A percentile compares a stretch with the other conserved stretches of the same genome.
Evolutionary conservation across 2,329 filamentous ascomycete genomes (phyloP).

Genomic region (Fusarium duplospermum): DNA sequence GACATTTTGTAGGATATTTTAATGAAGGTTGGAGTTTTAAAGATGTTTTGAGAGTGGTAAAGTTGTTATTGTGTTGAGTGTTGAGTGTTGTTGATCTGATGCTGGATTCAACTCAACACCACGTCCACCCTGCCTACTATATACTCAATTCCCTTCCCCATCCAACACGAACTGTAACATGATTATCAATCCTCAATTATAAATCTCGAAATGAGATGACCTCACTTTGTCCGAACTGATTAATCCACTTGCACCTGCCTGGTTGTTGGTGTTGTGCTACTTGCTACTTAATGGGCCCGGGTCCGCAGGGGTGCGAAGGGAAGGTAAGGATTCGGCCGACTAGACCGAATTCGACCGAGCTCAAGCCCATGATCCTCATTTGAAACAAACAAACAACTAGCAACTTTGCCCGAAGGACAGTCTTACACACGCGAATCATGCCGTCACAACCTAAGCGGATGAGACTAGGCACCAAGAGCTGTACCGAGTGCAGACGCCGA

Average conservation of each 20-base stretch:
- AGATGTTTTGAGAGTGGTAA: not conserved
- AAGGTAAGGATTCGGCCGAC: not conserved
- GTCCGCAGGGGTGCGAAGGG: not conserved
- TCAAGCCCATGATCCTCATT: not conserved
- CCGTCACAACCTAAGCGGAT: slow-evolving; percentile 38
- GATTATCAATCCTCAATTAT: not conserved
- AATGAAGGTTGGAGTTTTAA: not conserved
- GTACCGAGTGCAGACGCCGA: slow-evolving; percentile 58
- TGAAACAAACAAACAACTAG: not conserved
- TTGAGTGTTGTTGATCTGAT: not conserved
- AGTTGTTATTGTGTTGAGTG: not conserved
- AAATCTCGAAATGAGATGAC: not conserved
- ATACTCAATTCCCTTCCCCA: not conserved
- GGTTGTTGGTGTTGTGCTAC: not conserved
- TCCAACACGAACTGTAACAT: not conserved
- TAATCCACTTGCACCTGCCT: not conserved
- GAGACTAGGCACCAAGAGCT: slow-evolving; percentile 50
- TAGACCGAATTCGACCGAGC: slow-evolving; percentile 5
- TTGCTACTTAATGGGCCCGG: not conserved
- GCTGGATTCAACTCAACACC: not conserved
- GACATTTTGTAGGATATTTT: slow-evolving; percentile 2
- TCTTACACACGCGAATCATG: not conserved
- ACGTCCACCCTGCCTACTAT: not conserved
- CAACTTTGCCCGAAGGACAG: not conserved
- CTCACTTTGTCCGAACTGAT: not conserved